Conservation (phyloP, 352 stramenopile species). For the Achlya hypogyna region DNA sequence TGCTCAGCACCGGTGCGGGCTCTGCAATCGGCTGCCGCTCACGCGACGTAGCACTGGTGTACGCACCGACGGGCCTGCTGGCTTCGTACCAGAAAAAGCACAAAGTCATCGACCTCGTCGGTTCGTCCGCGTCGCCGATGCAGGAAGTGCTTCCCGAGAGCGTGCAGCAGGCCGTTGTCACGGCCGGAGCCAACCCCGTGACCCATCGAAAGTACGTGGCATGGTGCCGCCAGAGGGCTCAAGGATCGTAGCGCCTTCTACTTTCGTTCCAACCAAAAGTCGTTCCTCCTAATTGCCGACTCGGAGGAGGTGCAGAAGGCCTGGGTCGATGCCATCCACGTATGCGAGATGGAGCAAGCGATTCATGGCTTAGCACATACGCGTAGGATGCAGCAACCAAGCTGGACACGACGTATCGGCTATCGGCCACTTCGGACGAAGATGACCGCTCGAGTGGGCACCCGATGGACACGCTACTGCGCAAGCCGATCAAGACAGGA, state of each 20-base stretch:
- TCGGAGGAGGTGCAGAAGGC: constrained; percentile 47
- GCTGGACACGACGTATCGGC: constrained; percentile 52
- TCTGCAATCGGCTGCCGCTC: not conserved
- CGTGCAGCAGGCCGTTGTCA: constrained; percentile 40
- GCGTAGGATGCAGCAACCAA: constrained; percentile 36
- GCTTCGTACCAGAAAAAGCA: constrained; percentile 77
- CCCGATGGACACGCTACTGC: constrained; percentile 45
- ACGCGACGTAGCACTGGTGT: constrained; percentile 13
- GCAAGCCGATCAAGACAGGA: constrained; percentile 67
- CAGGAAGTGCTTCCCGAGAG: constrained; percentile 58
- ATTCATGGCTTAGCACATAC: no score
- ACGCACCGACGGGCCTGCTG: constrained; percentile 17
- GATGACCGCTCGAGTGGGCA: constrained; percentile 51
- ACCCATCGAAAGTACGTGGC: constrained; percentile 21
- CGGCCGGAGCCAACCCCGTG: not conserved
- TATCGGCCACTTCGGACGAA: constrained; percentile 39
- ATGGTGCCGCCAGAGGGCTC: not conserved
- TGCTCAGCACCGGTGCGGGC: constrained; percentile 69
- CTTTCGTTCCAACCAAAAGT: constrained; percentile 81
- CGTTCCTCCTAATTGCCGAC: constrained; percentile 69
- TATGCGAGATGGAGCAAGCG: no score
- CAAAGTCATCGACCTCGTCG: constrained; percentile 63
- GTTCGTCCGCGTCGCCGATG: constrained; percentile 66
- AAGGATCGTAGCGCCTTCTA: constrained; percentile 67
- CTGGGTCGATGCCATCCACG: constrained; percentile 57